Base-by-base conservation (phyloP, 495 filamentous ascomycete species). In the Penicillium robsamsonii region DNA sequence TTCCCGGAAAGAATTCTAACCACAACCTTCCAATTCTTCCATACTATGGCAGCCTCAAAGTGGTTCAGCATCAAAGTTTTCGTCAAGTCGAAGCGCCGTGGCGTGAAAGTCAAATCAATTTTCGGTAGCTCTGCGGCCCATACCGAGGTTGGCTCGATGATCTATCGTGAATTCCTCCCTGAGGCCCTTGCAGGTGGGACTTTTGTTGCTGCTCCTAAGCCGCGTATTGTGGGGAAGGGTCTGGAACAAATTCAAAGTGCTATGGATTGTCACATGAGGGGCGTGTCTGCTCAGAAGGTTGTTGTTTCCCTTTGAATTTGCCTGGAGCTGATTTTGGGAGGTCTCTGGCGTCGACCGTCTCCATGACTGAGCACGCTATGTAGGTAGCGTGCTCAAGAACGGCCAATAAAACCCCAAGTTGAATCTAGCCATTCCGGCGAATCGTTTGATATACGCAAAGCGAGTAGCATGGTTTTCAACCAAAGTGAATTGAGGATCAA, bases 221-320 rank as follows among this genome's bases (percentile, higher is more conserved):
- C 73, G 1, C n/a, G 63, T 15, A 55, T 77, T 33, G 54, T 69
- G 7, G 61, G 68, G 4, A 66, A 68, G 4, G 75, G 76, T 7
- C 58, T 77, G 43, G 68, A 67, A 25, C 56, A 50, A 3, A 63
- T 74, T 10, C 74, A 79, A 55, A 58, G 58, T 11, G 76, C 62
- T 0, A 25, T 76, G 18, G 68, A 75, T 51, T 15, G 59, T 5
- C 62, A 64, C 42, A 66, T 55, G 41, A 62, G 64, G 37, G 75
- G 72, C 9, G 68, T 71, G 0, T 73, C 70, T 40, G 73, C 74
- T 1, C 57, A 62, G 47, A 79, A 79, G 54, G 42, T 76, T 5
- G 53, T 52, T 46, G 58, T 56, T 5, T 49, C 57, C 30, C 50
- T 59, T 38, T 55, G 18, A 52, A 33, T 17, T 20, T 43, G 9